A percentile compares a stretch with the other conserved stretches of the same genome.
These are phyloP conservation scores for Acacia concinna DNA, from an alignment of 331 rosid genomes.

Conservation along the genomic window DNA sequence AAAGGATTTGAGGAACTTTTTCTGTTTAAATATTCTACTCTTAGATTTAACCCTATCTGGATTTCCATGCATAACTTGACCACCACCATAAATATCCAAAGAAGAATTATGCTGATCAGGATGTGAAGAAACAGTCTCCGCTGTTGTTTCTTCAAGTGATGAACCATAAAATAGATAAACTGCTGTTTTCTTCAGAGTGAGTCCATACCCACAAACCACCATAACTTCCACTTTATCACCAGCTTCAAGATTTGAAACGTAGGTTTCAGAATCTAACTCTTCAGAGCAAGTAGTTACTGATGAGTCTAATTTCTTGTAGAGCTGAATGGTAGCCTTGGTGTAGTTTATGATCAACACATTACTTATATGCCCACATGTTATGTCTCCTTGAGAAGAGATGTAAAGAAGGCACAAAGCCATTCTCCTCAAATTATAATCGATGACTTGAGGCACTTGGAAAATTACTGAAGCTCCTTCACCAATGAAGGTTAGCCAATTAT, in stretches of 20 bases:
- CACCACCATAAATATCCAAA: neutral
- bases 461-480: neutral
- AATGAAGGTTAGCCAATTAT: neutral
- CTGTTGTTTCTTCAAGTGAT: neutral
- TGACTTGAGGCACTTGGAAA: neutral
- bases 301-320: neutral
- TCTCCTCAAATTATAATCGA: neutral
- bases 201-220: neutral
- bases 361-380: neutral
- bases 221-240: neutral
- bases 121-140: neutral
- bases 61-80: neutral
- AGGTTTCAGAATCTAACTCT: neutral
- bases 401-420: neutral
- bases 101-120: neutral
- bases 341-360: neutral
- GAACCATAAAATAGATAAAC: neutral
- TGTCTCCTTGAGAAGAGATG: neutral
- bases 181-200: neutral
- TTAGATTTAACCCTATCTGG: neutral
- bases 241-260: neutral
- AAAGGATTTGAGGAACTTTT: neutral
- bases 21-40: neutral
- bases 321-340: neutral
- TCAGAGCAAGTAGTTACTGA: neutral